These are phyloP conservation scores for Nakazawaea holstii DNA, from an alignment of 805 yeast species.

Conservation along the genomic window DNA sequence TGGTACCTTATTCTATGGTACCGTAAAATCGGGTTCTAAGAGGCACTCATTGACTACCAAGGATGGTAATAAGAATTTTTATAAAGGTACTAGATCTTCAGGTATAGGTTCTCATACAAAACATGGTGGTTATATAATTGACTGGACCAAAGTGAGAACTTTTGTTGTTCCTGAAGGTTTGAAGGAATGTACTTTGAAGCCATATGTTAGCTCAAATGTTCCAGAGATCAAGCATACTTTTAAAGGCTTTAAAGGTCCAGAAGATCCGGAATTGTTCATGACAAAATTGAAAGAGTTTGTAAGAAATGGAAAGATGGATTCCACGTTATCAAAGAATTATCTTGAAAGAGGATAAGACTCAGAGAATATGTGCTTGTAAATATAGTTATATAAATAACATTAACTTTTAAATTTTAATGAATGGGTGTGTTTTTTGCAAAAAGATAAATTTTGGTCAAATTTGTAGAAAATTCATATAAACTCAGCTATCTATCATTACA, in stretches of 20 bases:
- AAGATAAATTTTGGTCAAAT: neutral
- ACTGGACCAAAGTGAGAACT: constrained; percentile 85
- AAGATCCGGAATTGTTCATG: constrained; percentile 69
- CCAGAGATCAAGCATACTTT: constrained; percentile 67
- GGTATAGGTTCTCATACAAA: constrained; percentile 82
- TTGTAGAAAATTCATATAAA: neutral
- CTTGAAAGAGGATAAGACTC: constrained; percentile 25
- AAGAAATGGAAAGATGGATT: constrained; percentile 58
- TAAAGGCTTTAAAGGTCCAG: constrained; percentile 70
- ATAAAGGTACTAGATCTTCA: constrained; percentile 94
- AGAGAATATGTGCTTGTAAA: neutral
- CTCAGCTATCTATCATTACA: constrained; percentile 10
- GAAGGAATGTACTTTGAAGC: constrained; percentile 41
- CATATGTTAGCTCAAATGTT: constrained; percentile 71
- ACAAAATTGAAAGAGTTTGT: constrained; percentile 72
- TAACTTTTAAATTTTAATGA: neutral
- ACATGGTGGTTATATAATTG: constrained; percentile 68
- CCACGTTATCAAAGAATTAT: constrained; percentile 20
- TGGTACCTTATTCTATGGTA: constrained; percentile 81
- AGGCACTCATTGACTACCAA: constrained; percentile 84
- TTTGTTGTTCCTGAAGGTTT: constrained; percentile 68
- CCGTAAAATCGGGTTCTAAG: constrained; percentile 72
- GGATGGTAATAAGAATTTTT: constrained; percentile 89
- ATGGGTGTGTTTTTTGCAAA: neutral
- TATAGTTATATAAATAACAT: neutral